phyloP scores from a whole-genome alignment of 768 basidiomycete species.

The Pisolithus orientalis region DNA sequence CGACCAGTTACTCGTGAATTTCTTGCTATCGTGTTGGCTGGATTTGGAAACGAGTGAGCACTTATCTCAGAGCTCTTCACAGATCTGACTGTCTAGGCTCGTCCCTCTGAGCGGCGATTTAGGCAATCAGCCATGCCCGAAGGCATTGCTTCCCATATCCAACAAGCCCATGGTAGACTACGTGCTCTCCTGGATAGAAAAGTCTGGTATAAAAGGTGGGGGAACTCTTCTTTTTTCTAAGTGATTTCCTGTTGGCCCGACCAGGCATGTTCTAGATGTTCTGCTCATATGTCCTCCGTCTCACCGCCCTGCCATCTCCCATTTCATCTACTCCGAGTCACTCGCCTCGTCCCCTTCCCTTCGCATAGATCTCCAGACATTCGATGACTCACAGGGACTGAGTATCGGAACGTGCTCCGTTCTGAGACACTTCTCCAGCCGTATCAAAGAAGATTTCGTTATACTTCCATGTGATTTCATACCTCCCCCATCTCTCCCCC shows the following conservation, averaged over 20 bases:
- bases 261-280: slow-evolving; percentile 50
- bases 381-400: slow-evolving; percentile 64
- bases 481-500: slow-evolving; percentile 65
- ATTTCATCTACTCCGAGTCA: slow-evolving; percentile 78
- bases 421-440: slow-evolving; percentile 67
- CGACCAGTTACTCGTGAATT: slow-evolving; percentile 68
- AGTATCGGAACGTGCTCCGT: slow-evolving; percentile 68
- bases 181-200: slow-evolving; percentile 78
- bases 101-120: slow-evolving; percentile 69
- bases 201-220: slow-evolving; percentile 77
- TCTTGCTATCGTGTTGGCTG: slow-evolving; percentile 81
- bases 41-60: slow-evolving; percentile 85
- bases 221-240: not conserved
- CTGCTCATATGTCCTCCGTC: slow-evolving; percentile 78
- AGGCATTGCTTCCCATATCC: slow-evolving; percentile 81
- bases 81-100: slow-evolving; percentile 41
- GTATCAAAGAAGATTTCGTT: slow-evolving; percentile 82
- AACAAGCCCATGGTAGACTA: slow-evolving; percentile 87
- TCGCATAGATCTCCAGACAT: slow-evolving; percentile 72
- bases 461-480: slow-evolving; percentile 89
- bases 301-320: slow-evolving; percentile 70
- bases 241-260: slow-evolving; percentile 6
- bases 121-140: slow-evolving; percentile 79
- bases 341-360: slow-evolving; percentile 56
- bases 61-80: not conserved